Evolutionary conservation across 106 monocot genomes (phyloP).

Genomic region (Allium cepa): DNA sequence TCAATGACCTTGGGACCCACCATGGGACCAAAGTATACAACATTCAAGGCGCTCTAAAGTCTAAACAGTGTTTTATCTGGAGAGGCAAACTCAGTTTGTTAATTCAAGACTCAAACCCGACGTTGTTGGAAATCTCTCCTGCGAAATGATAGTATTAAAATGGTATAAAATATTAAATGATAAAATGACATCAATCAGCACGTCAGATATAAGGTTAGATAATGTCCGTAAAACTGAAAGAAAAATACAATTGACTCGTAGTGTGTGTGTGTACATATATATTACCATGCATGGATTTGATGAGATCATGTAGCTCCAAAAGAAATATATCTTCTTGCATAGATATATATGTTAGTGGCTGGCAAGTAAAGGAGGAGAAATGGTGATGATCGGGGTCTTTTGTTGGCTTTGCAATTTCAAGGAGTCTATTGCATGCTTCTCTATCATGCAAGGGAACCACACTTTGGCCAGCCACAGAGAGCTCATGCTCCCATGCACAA

Average conservation of each 20-base stretch:
- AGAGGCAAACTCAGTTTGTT: neutral
- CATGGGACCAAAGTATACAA: too few relatives aligned
- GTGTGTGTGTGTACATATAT: too few relatives aligned
- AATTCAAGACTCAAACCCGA: slow-evolving; percentile 3
- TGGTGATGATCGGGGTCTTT: slow-evolving; percentile 71
- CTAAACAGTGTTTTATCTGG: too few relatives aligned
- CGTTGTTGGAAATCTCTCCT: slow-evolving; percentile 1
- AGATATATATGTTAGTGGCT: slow-evolving; percentile 26
- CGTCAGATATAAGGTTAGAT: neutral
- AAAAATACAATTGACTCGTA: neutral
- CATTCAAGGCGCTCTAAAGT: too few relatives aligned
- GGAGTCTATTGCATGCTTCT: slow-evolving; percentile 34
- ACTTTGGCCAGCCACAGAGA: slow-evolving; percentile 49
- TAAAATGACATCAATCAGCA: neutral
- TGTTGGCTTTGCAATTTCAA: slow-evolving; percentile 59
- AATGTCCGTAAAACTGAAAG: too few relatives aligned
- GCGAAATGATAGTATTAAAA: neutral
- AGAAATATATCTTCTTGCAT: slow-evolving; percentile 40
- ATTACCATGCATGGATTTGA: slow-evolving; percentile 90
- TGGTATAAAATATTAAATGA: too few relatives aligned
- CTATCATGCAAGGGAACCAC: slow-evolving; percentile 35
- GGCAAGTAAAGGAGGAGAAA: slow-evolving; percentile 61
- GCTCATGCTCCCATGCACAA: slow-evolving; percentile 61
- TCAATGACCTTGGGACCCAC: too few relatives aligned
- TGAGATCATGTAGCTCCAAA: slow-evolving; percentile 47